Conservation (phyloP, 768 basidiomycete species). For the Podaxis sp. region DNA sequence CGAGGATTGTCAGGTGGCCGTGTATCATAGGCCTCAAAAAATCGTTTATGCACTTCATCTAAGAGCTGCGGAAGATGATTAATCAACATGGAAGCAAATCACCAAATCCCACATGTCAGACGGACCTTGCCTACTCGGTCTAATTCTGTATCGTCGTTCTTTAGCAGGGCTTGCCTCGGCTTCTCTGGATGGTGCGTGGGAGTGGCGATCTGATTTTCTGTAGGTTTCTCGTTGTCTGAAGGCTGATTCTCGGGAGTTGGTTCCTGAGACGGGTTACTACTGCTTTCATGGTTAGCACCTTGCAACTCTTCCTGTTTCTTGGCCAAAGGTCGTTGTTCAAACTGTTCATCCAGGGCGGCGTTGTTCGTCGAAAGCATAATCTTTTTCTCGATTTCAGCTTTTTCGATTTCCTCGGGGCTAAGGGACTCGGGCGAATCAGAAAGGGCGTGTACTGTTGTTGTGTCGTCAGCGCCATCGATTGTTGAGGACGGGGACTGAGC, state of each 20-base stretch:
- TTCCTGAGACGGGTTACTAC: background rate
- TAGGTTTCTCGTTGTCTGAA: constrained; percentile 17
- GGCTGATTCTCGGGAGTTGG: constrained; percentile 1
- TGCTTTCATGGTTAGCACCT: constrained; percentile 36
- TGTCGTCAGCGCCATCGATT: constrained; percentile 3
- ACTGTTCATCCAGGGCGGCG: constrained; percentile 77
- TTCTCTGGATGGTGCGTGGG: constrained; percentile 40
- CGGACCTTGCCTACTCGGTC: constrained; percentile 71
- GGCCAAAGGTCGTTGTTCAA: constrained; percentile 83
- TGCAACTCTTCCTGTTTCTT: constrained; percentile 83
- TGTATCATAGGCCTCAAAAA: constrained; percentile 68
- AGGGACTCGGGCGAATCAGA: constrained; percentile 24
- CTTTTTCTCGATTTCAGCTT: constrained; percentile 43
- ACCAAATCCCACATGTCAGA: background rate
- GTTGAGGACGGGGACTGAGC: background rate
- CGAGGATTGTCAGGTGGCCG: constrained; percentile 29
- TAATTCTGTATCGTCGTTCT: constrained; percentile 86
- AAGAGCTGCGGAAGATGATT: constrained; percentile 58
- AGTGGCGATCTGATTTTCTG: constrained; percentile 19
- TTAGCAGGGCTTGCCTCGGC: constrained; percentile 73
- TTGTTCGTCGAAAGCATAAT: constrained; percentile 65
- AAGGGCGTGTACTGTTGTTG: constrained; percentile 17
- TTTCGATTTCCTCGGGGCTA: constrained; percentile 42
- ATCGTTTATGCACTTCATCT: constrained; percentile 73
- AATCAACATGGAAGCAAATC: constrained; percentile 2